Evolutionary conservation across 2,329 filamentous ascomycete species (phyloP), one percentile per base, ranked within the genome.

Genomic region (Fusarium sp.): DNA sequence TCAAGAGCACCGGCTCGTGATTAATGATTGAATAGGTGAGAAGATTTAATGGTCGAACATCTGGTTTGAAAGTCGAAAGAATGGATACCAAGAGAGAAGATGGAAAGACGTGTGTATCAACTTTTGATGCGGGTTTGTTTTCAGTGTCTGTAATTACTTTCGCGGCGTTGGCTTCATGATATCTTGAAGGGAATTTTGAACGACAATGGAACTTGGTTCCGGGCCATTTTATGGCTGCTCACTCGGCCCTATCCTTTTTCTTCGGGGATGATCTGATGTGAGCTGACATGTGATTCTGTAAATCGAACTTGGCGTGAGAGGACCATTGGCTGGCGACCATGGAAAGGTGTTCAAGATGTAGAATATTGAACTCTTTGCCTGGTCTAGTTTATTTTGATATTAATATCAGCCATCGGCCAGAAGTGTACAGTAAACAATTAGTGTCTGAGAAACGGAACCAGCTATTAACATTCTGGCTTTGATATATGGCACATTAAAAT

Each of bases 1-100:
- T 84, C 60, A 82, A 84, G 81, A 74, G 70, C 58, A 48, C 70
- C n/a, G 71, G 70, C 57, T 52, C 72, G 39, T 80, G 72, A 74
- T 54, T 33, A 51, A 59, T 28, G 52, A 49, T 10, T 33, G 45
- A 47, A 62, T 44, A 55, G 47, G 61, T 66, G 45, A 51, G 47
- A 42, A 42, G 47, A 69, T 56, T 44, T 48, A 56, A 60, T 49
- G 52, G 54, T 47, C 36, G 35, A 64, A 58, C 48, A 63, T 61
- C 24, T 55, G 42, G 51, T 58, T 73, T 49, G 57, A 61, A 60
- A 58, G 69, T 58, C 59, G 60, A 63, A 61, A 69, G 42, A 59
- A 77, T 66, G 76, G 59, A 78, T 78, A 78, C 73, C 71, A 77
- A 69, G 75, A 49, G 66, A 35, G 49, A 65, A 44, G 41, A 65